Evolutionary conservation across 2,329 filamentous ascomycete species (phyloP).

Genomic region (Verticillium nonalfalfae): DNA sequence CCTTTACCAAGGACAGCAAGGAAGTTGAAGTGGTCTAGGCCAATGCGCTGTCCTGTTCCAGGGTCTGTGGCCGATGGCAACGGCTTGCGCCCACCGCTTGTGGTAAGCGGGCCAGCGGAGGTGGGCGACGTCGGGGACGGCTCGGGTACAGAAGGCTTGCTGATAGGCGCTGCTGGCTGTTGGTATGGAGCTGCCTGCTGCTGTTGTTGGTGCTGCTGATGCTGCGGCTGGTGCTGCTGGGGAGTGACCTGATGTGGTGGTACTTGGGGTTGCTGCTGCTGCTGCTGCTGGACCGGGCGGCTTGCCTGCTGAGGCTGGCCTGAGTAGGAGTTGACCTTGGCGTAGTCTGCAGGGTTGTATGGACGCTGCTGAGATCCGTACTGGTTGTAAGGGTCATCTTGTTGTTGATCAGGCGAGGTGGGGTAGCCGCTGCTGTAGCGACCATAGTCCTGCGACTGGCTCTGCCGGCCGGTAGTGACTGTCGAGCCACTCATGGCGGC

Average conservation of each 20-base stretch:
- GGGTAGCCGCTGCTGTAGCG: constrained; percentile 26
- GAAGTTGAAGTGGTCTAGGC: constrained; percentile 98
- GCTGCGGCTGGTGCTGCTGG: constrained; percentile 22
- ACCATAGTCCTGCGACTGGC: constrained; percentile 21
- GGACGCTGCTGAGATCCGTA: constrained; percentile 47
- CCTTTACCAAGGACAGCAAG: constrained; percentile 95
- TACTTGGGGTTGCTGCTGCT: constrained; percentile 21
- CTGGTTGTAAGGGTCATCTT: constrained; percentile 21
- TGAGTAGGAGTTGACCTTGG: constrained; percentile 49
- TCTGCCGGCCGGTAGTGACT: constrained; percentile 23
- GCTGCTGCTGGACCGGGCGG: constrained; percentile 18
- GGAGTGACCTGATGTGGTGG: constrained; percentile 20
- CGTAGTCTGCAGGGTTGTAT: constrained; percentile 76
- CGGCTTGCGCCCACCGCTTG: constrained; percentile 39
- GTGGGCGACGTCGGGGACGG: constrained; percentile 26
- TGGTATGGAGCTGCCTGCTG: constrained; percentile 23
- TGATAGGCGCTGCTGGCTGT: constrained; percentile 17
- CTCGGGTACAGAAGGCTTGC: constrained; percentile 16
- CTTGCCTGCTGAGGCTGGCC: constrained; percentile 4
- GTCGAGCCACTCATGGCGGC: constrained; percentile 50
- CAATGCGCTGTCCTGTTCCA: constrained; percentile 78
- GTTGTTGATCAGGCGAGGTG: constrained; percentile 13
- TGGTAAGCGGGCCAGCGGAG: constrained; percentile 1
- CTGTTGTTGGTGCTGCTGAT: constrained; percentile 22
- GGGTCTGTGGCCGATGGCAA: constrained; percentile 65